Percentiles rank a stretch among this genome's conserved stretches.
Evolutionary conservation across 176 grass and related monocot species (phyloP).

Genomic region (Chloris gayana): DNA sequence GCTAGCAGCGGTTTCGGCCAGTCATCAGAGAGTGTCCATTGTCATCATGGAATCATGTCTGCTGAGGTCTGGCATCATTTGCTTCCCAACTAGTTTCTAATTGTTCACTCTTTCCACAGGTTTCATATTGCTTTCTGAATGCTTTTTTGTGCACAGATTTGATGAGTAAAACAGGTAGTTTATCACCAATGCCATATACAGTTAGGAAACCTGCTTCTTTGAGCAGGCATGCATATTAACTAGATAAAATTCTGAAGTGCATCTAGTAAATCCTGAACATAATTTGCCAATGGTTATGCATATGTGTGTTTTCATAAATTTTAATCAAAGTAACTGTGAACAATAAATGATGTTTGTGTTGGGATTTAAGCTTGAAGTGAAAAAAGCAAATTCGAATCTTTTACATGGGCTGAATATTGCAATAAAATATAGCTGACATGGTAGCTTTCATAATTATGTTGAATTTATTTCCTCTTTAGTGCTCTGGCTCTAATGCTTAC

Average conservation of each 20-base stretch:
- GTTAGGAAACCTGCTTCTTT: conserved; percentile 23
- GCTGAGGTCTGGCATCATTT: conserved; percentile 62
- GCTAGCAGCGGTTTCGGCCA: conserved; percentile 90
- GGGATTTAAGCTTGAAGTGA: not conserved
- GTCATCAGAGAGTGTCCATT: conserved; percentile 72
- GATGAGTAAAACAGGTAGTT: not conserved
- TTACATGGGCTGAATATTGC: not conserved
- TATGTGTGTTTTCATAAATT: not conserved
- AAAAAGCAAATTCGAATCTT: not conserved
- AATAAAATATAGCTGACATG: not conserved
- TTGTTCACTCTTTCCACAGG: conserved; percentile 11
- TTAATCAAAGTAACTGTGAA: not conserved
- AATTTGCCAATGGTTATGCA: not conserved
- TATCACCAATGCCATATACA: not conserved
- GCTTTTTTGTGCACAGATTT: conserved; percentile 19
- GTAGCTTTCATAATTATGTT: conserved; percentile 13
- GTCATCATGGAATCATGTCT: conserved; percentile 92
- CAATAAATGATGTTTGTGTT: not conserved
- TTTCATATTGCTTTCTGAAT: conserved; percentile 16
- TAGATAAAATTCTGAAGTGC: not conserved
- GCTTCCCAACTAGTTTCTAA: conserved; percentile 15
- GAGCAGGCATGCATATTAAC: conserved; percentile 7
- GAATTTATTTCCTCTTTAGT: conserved; percentile 9
- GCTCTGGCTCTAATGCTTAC: conserved; percentile 19
- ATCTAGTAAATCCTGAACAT: conserved; percentile 1